Evolutionary conservation across 495 filamentous ascomycete species (phyloP), one percentile per base, ranked within the genome.

Genomic region (Hypoxylon lenormandii): DNA sequence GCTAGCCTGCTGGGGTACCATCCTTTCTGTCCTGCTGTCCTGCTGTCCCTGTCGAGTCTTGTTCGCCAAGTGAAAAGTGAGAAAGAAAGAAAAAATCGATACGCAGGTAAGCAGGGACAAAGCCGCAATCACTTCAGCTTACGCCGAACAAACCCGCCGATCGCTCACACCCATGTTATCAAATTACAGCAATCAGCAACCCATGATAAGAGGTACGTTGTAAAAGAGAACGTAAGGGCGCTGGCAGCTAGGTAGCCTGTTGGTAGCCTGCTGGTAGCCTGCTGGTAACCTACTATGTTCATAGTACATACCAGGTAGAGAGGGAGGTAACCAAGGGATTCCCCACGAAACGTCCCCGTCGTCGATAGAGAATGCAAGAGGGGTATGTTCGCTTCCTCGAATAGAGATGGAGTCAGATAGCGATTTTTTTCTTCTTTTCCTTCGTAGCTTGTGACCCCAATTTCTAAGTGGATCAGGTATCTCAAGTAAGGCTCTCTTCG

Each of bases 161-260:
- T 62, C 65, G 33, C 50, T 40, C 16, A 40, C 36, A 16, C 18
- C 60, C 43, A 63, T 55, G 49, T 28, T 28, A 37, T 11, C 7
- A 33, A 5, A 26, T 47, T 38, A 48, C 46, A 56, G 43, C 30
- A 57, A 52, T 52, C 56, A 60, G n/a, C n/a, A n/a, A n/a, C n/a
- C n/a, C n/a, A 26, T 26, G 23, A 5, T 26, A 26, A 26, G 23
- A 26, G 5, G 23, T 5, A 26, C 23, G 62, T 66, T 66, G 47
- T 54, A 42, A 21, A 66, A 36, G 62, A 55, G 52, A 43, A 66
- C 33, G 64, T 50, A 67, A 61, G 64, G 63, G 64, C 28, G 23
- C 23, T 26, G 23, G 23, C 5, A 26, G 4, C 7, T 18, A 18
- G 56, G 60, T 37, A 56, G 19, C 51, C n/a, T n/a, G n/a, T n/a